Evolutionary conservation across 495 filamentous ascomycete genomes (phyloP).

Genomic region (Penicillium samsonianum): DNA sequence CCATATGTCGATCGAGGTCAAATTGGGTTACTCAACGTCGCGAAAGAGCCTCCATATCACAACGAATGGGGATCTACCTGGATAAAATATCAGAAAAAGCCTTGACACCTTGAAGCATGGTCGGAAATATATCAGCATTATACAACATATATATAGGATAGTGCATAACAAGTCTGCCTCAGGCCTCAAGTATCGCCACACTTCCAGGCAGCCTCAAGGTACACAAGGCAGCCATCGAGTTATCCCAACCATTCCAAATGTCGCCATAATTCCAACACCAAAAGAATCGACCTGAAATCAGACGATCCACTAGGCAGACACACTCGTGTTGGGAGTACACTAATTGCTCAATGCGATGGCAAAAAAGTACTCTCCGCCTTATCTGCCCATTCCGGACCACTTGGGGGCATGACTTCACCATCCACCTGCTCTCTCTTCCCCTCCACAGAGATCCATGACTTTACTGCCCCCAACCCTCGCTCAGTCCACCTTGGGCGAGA

Average conservation of each 20-base stretch:
- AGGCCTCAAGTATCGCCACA: background rate
- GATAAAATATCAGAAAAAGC: background rate
- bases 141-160: too few species aligned
- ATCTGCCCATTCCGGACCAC: constrained; percentile 24
- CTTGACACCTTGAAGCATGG: too few species aligned
- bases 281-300: background rate
- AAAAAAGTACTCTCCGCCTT: constrained; percentile 38
- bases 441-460: constrained; percentile 38
- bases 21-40: constrained; percentile 3
- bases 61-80: background rate
- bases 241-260: background rate
- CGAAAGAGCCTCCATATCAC: background rate
- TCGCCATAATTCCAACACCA: background rate
- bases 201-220: background rate
- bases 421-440: constrained; percentile 16
- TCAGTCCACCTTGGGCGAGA: constrained; percentile 51
- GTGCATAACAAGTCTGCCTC: background rate
- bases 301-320: constrained; percentile 4
- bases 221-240: background rate
- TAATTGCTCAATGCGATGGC: constrained; percentile 14
- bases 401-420: constrained; percentile 26
- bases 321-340: background rate
- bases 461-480: constrained; percentile 46
- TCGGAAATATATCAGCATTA: too few species aligned
- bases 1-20: constrained; percentile 3